phyloP scores from a whole-genome alignment of 495 filamentous ascomycete species.

The Penicillium bovifimosum region DNA sequence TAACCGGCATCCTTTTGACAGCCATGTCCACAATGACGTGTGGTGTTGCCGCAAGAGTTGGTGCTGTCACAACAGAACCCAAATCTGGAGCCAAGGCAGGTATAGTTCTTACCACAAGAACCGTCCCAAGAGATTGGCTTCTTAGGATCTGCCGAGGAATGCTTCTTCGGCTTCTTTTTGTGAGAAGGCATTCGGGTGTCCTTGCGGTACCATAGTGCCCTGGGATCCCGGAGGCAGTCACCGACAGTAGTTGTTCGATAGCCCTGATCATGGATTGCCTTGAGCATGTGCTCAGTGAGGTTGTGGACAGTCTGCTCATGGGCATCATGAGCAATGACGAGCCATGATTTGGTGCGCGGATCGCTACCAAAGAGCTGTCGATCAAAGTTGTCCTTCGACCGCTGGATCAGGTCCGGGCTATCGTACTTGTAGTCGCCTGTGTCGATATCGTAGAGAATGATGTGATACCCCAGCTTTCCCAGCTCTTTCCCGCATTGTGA shows the following conservation, averaged over 20 bases:
- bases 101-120: slow-evolving; percentile 45
- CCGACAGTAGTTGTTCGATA: slow-evolving; percentile 69
- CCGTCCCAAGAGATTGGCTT: slow-evolving; percentile 45
- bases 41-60: slow-evolving; percentile 45
- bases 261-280: slow-evolving; percentile 49
- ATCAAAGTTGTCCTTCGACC: slow-evolving; percentile 67
- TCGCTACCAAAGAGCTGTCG: slow-evolving; percentile 38
- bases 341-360: slow-evolving; percentile 46
- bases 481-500: slow-evolving; percentile 56
- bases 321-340: slow-evolving; percentile 76
- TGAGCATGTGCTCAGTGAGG: slow-evolving; percentile 69
- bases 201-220: slow-evolving; percentile 63
- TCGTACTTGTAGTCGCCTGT: slow-evolving; percentile 72
- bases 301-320: slow-evolving; percentile 72
- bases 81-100: slow-evolving; percentile 45
- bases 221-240: slow-evolving; percentile 67
- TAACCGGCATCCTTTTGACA: slow-evolving; percentile 47
- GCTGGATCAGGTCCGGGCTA: slow-evolving; percentile 54
- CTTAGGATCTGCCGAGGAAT: slow-evolving; percentile 30
- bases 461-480: slow-evolving; percentile 66
- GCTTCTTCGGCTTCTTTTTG: slow-evolving; percentile 17
- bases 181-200: slow-evolving; percentile 22
- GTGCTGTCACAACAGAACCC: slow-evolving; percentile 38
- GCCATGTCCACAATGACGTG: slow-evolving; percentile 44
- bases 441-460: slow-evolving; percentile 70